Evolutionary conservation across 768 basidiomycete genomes (phyloP).

Genomic region (Tylopilus vinaceipallidus): DNA sequence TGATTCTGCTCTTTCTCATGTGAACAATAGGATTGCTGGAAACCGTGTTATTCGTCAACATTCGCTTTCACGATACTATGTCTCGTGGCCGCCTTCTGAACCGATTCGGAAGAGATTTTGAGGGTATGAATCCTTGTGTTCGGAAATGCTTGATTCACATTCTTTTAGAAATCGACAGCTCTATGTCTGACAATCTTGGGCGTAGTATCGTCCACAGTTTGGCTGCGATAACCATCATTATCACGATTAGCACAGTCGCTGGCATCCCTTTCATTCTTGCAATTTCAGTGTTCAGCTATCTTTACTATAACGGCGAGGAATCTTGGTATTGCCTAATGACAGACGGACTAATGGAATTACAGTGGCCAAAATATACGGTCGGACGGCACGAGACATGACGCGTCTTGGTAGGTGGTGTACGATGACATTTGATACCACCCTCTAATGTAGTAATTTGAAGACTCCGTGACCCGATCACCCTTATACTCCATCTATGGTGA

Average conservation of each 20-base stretch:
- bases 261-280: constrained; percentile 72
- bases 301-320: constrained; percentile 71
- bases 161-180: constrained; percentile 74
- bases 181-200: constrained; percentile 81
- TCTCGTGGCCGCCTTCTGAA: constrained; percentile 82
- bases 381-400: constrained; percentile 85
- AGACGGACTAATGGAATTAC: constrained; percentile 10
- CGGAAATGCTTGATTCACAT: constrained; percentile 5
- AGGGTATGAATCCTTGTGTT: constrained; percentile 39
- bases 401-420: constrained; percentile 52
- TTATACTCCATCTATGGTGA: constrained; percentile 48
- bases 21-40: constrained; percentile 54
- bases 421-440: background rate
- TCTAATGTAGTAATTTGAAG: constrained; percentile 21
- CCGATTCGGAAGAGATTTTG: constrained; percentile 88
- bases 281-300: constrained; percentile 47
- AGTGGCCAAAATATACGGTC: constrained; percentile 61
- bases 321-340: background rate
- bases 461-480: constrained; percentile 49
- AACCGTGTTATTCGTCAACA: constrained; percentile 79
- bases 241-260: constrained; percentile 76
- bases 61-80: constrained; percentile 92
- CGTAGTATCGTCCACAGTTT: constrained; percentile 70
- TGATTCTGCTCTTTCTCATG: constrained; percentile 11
- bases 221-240: constrained; percentile 67